phyloP scores from a whole-genome alignment of 352 stramenopile genomes.

The Aphanomyces euteiches region DNA sequence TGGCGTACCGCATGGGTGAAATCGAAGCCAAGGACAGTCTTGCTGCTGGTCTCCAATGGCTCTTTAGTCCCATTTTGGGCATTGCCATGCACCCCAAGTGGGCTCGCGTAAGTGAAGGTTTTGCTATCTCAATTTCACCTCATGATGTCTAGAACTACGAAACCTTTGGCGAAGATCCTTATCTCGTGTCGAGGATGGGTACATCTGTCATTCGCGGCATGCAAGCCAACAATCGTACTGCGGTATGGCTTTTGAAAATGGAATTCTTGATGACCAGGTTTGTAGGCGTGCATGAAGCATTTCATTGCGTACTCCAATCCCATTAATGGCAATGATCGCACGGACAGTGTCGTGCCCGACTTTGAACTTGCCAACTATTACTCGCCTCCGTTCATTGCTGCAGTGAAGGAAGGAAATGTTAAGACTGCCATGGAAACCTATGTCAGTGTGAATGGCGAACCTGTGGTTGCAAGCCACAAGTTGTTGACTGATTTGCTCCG shows the following conservation, averaged over 20 bases:
- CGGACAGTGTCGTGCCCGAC: slow-evolving; percentile 62
- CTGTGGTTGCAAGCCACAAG: slow-evolving; percentile 77
- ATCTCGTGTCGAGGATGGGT: slow-evolving; percentile 78
- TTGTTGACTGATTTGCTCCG: slow-evolving; percentile 57
- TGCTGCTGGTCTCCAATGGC: slow-evolving; percentile 83
- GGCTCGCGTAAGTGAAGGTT: not conserved
- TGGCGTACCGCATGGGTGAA: slow-evolving; percentile 62
- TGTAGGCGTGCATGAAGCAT: slow-evolving; percentile 85
- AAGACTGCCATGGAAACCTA: slow-evolving; percentile 93
- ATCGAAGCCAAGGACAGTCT: slow-evolving; percentile 81
- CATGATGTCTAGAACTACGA: slow-evolving; percentile 61
- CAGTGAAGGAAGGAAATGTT: slow-evolving; percentile 64
- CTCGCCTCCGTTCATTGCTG: slow-evolving; percentile 72
- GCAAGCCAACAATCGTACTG: slow-evolving; percentile 57
- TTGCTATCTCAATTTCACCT: not conserved
- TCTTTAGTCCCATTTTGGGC: slow-evolving; percentile 88
- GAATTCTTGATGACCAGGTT: not conserved
- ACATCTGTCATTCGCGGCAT: slow-evolving; percentile 73
- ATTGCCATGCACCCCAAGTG: slow-evolving; percentile 63
- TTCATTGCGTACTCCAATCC: slow-evolving; percentile 87
- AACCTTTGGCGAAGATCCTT: slow-evolving; percentile 91
- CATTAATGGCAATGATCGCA: slow-evolving; percentile 74
- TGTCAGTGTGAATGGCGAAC: slow-evolving; percentile 87
- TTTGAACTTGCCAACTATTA: slow-evolving; percentile 84
- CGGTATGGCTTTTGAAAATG: slow-evolving; percentile 18